A percentile compares a stretch with the other conserved stretches of the same genome.
These are phyloP conservation scores for Hydnomerulius pinastri DNA, from an alignment of 768 basidiomycete genomes.

Conservation along the genomic window DNA sequence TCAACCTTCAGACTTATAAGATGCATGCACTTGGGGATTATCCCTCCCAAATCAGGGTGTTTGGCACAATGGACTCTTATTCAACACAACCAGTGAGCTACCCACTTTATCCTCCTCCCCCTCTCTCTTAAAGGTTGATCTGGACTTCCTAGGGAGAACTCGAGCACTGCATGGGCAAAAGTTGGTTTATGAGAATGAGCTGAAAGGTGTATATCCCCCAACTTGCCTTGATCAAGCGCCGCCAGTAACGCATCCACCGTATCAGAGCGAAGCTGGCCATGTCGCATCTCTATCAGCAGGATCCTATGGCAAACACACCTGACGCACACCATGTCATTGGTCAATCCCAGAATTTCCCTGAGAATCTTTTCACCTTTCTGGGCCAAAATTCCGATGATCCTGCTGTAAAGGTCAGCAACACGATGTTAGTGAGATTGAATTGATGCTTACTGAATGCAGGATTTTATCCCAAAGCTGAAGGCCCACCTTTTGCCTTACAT, in stretches of 20 bases:
- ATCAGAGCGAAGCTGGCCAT: neutral
- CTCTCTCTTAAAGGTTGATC: neutral
- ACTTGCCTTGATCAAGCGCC: neutral
- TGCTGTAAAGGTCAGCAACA: slow-evolving; percentile 17
- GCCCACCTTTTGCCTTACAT: slow-evolving; percentile 30
- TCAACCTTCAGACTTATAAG: slow-evolving; percentile 36
- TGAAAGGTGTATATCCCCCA: neutral
- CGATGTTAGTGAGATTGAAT: slow-evolving; percentile 21
- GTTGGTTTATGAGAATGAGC: slow-evolving; percentile 6
- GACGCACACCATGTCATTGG: neutral
- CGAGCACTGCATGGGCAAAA: slow-evolving; percentile 11
- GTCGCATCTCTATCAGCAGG: neutral
- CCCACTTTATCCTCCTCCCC: neutral
- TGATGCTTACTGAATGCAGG: slow-evolving; percentile 15
- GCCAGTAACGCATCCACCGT: neutral
- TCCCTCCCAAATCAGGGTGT: slow-evolving; percentile 15
- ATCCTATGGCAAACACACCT: neutral
- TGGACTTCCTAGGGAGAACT: slow-evolving; percentile 14
- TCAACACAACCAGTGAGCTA: slow-evolving; percentile 32
- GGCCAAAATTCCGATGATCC: slow-evolving; percentile 27
- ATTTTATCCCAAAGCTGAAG: slow-evolving; percentile 32
- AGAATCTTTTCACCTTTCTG: slow-evolving; percentile 27
- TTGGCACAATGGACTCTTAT: slow-evolving; percentile 37
- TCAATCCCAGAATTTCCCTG: slow-evolving; percentile 8
- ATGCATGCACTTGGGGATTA: slow-evolving; percentile 37